Evolutionary conservation across 371 early-diverging fungal species (phyloP).

Genomic region (Mortierella sp.): DNA sequence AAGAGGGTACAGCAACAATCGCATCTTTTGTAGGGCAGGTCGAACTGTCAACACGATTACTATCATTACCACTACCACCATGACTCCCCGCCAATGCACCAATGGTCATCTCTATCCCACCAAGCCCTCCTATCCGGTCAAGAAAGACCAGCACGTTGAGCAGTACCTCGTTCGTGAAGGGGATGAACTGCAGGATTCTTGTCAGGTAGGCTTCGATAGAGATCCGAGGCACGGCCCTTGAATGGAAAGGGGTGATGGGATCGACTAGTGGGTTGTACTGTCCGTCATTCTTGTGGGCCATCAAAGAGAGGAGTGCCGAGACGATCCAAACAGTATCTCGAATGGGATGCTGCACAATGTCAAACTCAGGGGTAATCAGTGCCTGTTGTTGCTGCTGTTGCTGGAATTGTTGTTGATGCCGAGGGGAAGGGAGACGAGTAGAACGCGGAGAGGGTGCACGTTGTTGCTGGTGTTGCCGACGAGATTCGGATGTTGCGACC

Average conservation of each 20-base stretch:
- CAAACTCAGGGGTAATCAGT: constrained; percentile 16
- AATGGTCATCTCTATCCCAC: constrained; percentile 49
- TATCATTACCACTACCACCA: neutral
- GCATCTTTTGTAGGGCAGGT: neutral
- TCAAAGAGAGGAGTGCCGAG: constrained; percentile 62
- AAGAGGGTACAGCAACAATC: neutral
- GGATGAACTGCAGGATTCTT: constrained; percentile 83
- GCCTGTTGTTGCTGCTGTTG: constrained; percentile 5
- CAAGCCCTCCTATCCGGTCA: constrained; percentile 81
- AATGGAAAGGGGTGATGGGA: constrained; percentile 83
- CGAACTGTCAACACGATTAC: neutral
- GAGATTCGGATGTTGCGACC: constrained; percentile 1
- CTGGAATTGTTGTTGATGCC: constrained; percentile 2
- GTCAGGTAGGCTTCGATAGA: constrained; percentile 74
- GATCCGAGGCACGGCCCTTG: constrained; percentile 83
- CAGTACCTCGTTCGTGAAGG: constrained; percentile 82
- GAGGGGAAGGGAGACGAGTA: neutral
- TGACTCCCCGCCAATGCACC: constrained; percentile 5
- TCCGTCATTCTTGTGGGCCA: constrained; percentile 75
- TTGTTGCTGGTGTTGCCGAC: neutral
- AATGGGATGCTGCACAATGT: constrained; percentile 55
- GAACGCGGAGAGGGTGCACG: constrained; percentile 2
- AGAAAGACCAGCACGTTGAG: constrained; percentile 86
- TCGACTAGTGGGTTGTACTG: constrained; percentile 62
- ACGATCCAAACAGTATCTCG: constrained; percentile 61